A percentile compares a stretch with the other conserved stretches of the same genome.
phyloP scores from a whole-genome alignment of 78 protist species.

The Bigelowiella natans region DNA sequence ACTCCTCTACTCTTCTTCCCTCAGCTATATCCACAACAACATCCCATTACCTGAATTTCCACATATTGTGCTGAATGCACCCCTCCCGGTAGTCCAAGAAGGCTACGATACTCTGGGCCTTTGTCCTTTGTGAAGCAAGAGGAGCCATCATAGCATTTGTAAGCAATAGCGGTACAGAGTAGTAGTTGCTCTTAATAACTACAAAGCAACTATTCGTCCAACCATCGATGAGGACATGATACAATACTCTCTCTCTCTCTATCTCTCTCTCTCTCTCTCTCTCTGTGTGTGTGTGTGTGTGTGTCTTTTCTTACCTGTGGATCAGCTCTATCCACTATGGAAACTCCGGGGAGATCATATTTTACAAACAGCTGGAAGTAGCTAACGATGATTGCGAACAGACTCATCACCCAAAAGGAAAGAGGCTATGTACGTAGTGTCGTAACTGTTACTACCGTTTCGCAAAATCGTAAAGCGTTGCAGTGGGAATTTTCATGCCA shows the following conservation, averaged over 20 bases:
- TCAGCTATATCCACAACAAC: too few species aligned
- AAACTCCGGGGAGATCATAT: neutral
- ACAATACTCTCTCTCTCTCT: neutral
- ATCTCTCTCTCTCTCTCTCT: neutral
- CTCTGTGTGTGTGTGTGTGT: neutral
- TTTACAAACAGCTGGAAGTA: neutral
- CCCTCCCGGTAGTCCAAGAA: neutral
- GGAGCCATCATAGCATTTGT: neutral
- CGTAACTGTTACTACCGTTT: neutral
- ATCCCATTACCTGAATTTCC: neutral
- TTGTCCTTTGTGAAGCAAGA: neutral
- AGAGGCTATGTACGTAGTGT: neutral
- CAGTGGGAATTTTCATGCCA: neutral
- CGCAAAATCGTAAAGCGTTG: neutral
- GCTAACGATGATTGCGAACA: neutral
- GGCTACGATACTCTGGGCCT: neutral
- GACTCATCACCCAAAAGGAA: neutral
- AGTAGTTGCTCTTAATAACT: neutral
- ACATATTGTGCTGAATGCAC: neutral
- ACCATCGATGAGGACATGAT: neutral
- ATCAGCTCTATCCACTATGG: neutral
- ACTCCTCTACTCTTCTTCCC: too few species aligned
- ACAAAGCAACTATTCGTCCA: neutral
- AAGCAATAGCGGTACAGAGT: neutral
- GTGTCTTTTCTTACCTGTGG: neutral